Evolutionary conservation across 345 rosid species (phyloP), one percentile per base, ranked within the genome.

Genomic region (Orychophragmus violaceus): DNA sequence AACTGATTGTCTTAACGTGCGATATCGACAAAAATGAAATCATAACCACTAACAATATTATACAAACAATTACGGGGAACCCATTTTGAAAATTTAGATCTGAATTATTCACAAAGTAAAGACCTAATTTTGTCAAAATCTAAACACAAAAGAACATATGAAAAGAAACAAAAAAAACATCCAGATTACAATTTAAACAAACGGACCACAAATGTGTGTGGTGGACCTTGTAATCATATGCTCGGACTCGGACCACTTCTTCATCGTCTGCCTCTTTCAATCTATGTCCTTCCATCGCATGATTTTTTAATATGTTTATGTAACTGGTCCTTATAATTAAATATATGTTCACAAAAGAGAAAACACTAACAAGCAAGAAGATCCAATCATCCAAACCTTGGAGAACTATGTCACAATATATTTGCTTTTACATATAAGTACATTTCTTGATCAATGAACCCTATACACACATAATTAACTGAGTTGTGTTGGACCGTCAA

Each of bases 131-230:
- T 13, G 62, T 21, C 55, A 21, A 36, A 55, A 29, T 8, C 63
- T 46, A 28, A 8, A 50, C 8, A 44, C 67, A 59, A 53, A 68
- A 45, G 21, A 52, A 64, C 63, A 55, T 48, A 9, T 11, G 21
- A 37, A 49, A 49, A 41, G 10, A 45, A 71, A 74, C 66, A 67
- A 66, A 74, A 67, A 29, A 50, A 41, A 19, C 50, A 50, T 21
- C 64, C 49, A 19, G 37, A 23, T 12, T 11, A 18, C 8, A 23
- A 25, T 18, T 18, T 35, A 33, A 55, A 63, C 17, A 22, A 29
- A 52, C 55, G 72, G 77, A 73, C 72, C 72, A 74, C 72, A 66
- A 16, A 65, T 32, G 10, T 24, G 27, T 35, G 48, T 50, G 59
- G 24, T 18, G 19, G 73, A 30, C 64, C 24, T 61, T 54, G 63